Conservation (phyloP, 352 stramenopile species). For the Globisporangium radiosum region DNA sequence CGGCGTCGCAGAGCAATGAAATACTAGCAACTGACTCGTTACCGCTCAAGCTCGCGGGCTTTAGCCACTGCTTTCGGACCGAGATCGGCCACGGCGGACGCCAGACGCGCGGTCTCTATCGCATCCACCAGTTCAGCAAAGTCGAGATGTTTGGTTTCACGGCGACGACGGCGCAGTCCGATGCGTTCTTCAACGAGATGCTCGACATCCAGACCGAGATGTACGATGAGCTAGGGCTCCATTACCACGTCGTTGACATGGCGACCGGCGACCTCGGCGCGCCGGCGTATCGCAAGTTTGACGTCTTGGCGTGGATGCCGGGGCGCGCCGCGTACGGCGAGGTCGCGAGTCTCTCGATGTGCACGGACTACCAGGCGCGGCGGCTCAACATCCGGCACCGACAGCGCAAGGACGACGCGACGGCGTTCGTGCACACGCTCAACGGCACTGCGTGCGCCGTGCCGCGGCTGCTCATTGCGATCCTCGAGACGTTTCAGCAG, state of each 20-base stretch:
- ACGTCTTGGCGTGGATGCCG: constrained; percentile 86
- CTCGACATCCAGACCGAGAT: constrained; percentile 70
- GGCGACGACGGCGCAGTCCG: constrained; percentile 54
- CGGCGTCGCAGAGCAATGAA: constrained; percentile 65
- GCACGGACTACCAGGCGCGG: constrained; percentile 86
- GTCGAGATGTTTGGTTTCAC: constrained; percentile 88
- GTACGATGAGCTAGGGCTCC: constrained; percentile 70
- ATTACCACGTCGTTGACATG: constrained; percentile 84
- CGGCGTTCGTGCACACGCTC: constrained; percentile 83
- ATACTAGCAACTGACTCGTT: constrained; percentile 50
- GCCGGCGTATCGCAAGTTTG: constrained; percentile 82
- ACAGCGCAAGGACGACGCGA: constrained; percentile 42
- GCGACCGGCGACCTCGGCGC: constrained; percentile 72
- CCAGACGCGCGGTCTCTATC: constrained; percentile 75
- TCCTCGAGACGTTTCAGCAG: constrained; percentile 84
- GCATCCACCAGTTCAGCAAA: constrained; percentile 89
- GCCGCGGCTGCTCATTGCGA: constrained; percentile 73
- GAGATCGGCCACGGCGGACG: constrained; percentile 78
- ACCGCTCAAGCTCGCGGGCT: constrained; percentile 71
- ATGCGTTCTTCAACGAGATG: constrained; percentile 77
- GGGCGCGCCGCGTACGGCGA: constrained; percentile 72
- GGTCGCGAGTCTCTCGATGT: constrained; percentile 84
- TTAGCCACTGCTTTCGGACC: constrained; percentile 86
- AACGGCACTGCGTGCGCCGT: constrained; percentile 84
- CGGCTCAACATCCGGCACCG: constrained; percentile 85